Conservation (phyloP, 176 grass and related monocot species). For the Triticum turgidum region DNA sequence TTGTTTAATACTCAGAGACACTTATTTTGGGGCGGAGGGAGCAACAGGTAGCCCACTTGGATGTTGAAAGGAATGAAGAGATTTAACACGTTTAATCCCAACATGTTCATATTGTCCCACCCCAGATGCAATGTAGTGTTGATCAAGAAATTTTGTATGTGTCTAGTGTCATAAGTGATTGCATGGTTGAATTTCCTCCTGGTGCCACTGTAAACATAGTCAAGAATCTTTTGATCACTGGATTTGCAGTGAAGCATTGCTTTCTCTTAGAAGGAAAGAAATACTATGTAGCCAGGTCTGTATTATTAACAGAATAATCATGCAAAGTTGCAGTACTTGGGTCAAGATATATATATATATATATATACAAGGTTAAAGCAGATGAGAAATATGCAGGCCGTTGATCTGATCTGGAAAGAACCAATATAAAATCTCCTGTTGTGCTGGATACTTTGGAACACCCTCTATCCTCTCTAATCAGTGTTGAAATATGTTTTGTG, state of each 20-base stretch:
- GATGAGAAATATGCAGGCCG: neutral
- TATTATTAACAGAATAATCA: neutral
- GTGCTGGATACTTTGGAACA: neutral
- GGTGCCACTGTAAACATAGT: constrained; percentile 1
- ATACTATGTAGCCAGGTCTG: neutral
- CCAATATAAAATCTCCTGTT: neutral
- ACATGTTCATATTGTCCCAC: neutral
- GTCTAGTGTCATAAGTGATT: constrained; percentile 14
- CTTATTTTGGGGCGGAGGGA: no score
- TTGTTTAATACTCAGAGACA: neutral
- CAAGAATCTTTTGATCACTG: neutral
- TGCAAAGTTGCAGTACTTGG: neutral
- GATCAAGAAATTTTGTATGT: neutral
- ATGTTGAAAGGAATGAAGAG: neutral
- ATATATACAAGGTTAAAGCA: neutral
- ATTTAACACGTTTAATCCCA: neutral
- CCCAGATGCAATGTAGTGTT: neutral
- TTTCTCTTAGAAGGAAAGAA: neutral
- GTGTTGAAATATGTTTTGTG: constrained; percentile 15
- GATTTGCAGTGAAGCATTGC: neutral
- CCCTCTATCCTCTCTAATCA: neutral
- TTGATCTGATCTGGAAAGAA: constrained; percentile 9
- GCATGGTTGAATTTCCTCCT: constrained; percentile 12
- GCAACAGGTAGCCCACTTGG: neutral
- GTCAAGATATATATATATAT: neutral